These are phyloP conservation scores for Fusarium nurragi DNA, from an alignment of 2,329 filamentous ascomycete species.

Conservation along the genomic window DNA sequence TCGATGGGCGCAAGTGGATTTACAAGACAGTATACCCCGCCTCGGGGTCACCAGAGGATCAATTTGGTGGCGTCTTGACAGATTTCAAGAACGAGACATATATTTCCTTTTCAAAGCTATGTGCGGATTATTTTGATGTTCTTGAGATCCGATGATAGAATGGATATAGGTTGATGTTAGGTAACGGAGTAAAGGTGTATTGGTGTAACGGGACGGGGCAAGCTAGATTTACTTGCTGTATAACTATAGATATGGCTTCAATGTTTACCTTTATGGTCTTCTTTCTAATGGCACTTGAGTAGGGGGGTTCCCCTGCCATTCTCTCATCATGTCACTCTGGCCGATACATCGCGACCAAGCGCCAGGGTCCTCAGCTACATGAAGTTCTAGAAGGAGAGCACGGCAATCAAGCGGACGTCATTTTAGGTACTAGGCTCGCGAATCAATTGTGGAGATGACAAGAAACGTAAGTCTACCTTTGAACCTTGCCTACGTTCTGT, in stretches of 20 bases:
- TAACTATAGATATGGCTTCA: not conserved
- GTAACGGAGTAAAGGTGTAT: constrained; percentile 16
- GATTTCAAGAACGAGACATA: constrained; percentile 29
- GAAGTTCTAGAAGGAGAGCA: not conserved
- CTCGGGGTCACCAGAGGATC: constrained; percentile 3
- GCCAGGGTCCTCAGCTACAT: not conserved
- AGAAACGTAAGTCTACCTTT: too few species aligned
- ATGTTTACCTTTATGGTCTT: not conserved
- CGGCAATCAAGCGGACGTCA: not conserved
- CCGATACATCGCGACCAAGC: not conserved
- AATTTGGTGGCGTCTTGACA: constrained; percentile 34
- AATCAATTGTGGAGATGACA: not conserved
- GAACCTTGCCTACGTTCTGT: too few species aligned
- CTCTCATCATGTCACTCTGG: not conserved
- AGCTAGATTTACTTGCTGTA: not conserved
- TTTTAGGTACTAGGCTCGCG: not conserved
- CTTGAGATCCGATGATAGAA: not conserved
- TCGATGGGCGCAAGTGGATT: constrained; percentile 48
- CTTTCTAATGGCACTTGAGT: not conserved
- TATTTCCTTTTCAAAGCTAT: constrained; percentile 22
- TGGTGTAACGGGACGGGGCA: not conserved
- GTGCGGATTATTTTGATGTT: constrained; percentile 10
- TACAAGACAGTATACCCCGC: constrained; percentile 26
- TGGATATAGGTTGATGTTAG: not conserved
- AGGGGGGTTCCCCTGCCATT: not conserved